Base-by-base conservation (phyloP, 345 rosid species). In the Combretum micranthum region DNA sequence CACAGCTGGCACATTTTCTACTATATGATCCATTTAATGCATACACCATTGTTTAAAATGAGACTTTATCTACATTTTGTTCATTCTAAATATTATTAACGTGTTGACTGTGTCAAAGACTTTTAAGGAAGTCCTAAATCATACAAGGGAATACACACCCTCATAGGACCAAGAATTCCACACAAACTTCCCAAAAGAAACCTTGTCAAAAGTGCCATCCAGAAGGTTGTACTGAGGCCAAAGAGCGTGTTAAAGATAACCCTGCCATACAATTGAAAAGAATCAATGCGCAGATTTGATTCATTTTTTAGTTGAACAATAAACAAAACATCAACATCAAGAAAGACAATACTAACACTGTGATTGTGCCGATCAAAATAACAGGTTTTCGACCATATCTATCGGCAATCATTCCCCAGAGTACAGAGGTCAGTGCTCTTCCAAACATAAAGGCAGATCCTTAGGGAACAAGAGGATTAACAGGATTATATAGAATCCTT, bases 381-480 rank as follows among this genome's bases (percentile, higher is more conserved):
- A 88, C 75, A 22, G 93, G 93, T 70, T 77, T 87, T 55, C 96
- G 86, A 47, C 93, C 96, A 68, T 76, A 81, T 53, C 80, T 80
- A 74, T 88, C 93, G n/a, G 93, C 88, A 56, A 85, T 52, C 59
- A 81, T 55, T 48, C 96, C 96, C 96, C 93, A 83, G 47, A 73
- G 42, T 42, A 88, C 55, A 39, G 88, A 88, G 53, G 96, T 88
- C 72, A 83, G 69, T 47, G 87, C 86, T 76, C 96, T 81, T 69
- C 96, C 96, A 47, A 88, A 64, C 96, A 85, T 88, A 66, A 83
- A 88, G 20, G 96, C 81, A 66, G 93, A 79, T 58, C 84, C 96
- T 88, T 62, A 65, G 51, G 45, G 51, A 13, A 42, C 43, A 18
- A 17, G 47, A 59, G 19, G 56, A 42, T 1, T 55, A 4, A 18